Evolutionary conservation across 805 yeast genomes (phyloP).

Genomic region (Priceomyces carsonii): DNA sequence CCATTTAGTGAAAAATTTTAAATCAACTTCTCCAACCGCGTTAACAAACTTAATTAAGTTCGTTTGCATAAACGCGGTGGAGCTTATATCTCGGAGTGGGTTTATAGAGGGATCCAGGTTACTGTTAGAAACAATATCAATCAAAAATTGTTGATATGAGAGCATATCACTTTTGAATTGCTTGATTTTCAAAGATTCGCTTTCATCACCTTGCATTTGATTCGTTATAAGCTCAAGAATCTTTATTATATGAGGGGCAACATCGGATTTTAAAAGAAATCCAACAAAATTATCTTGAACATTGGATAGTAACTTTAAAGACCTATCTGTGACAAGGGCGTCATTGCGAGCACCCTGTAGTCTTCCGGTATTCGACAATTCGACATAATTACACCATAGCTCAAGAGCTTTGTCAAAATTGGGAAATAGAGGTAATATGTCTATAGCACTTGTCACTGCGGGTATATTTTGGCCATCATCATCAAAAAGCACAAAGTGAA

Average conservation of each 20-base stretch:
- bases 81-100: slow-evolving; percentile 30
- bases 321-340: slow-evolving; percentile 46
- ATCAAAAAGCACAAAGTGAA: slow-evolving; percentile 62
- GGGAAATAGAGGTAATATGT: slow-evolving; percentile 37
- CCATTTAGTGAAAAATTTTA: slow-evolving; percentile 69
- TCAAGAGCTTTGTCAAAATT: slow-evolving; percentile 29
- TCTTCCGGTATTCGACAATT: slow-evolving; percentile 9
- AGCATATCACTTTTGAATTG: slow-evolving; percentile 54
- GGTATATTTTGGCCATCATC: slow-evolving; percentile 12
- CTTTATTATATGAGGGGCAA: slow-evolving; percentile 58
- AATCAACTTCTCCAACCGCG: slow-evolving; percentile 67
- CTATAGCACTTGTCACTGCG: slow-evolving; percentile 19
- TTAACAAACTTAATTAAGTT: slow-evolving; percentile 57
- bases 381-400: slow-evolving; percentile 14
- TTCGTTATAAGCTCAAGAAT: slow-evolving; percentile 45
- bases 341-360: slow-evolving; percentile 17
- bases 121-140: slow-evolving; percentile 25
- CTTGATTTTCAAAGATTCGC: slow-evolving; percentile 36
- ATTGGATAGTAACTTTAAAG: slow-evolving; percentile 54
- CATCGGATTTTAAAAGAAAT: slow-evolving; percentile 61
- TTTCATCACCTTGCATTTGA: slow-evolving; percentile 9
- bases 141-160: slow-evolving; percentile 45
- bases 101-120: slow-evolving; percentile 11
- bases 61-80: slow-evolving; percentile 53
- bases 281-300: slow-evolving; percentile 65